Evolutionary conservation across 805 yeast genomes (phyloP).

Genomic region (Candida hungchunana): DNA sequence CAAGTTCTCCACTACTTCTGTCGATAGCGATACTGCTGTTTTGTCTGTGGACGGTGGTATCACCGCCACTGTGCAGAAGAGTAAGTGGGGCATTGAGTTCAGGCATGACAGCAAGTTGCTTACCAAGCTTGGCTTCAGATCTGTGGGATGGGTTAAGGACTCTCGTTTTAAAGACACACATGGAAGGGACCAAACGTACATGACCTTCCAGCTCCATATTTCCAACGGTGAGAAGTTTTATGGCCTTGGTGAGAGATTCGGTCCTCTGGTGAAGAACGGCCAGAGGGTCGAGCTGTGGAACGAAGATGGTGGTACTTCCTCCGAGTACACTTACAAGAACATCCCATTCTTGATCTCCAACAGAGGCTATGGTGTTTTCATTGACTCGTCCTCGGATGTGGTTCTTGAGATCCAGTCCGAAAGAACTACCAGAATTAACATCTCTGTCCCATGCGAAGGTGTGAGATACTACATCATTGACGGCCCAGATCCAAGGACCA

Average conservation of each 20-base stretch:
- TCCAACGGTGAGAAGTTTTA: slow-evolving; percentile 23
- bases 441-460: slow-evolving; percentile 21
- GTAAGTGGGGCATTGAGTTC: slow-evolving; percentile 19
- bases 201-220: slow-evolving; percentile 19
- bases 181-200: slow-evolving; percentile 14
- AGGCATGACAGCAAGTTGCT: slow-evolving; percentile 14
- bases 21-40: slow-evolving; percentile 6
- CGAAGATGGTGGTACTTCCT: slow-evolving; percentile 24
- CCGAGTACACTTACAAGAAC: slow-evolving; percentile 22
- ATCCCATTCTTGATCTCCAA: slow-evolving; percentile 22
- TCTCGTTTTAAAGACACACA: slow-evolving; percentile 9
- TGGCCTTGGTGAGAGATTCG: slow-evolving; percentile 25
- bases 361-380: slow-evolving; percentile 23
- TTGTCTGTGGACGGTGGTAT: slow-evolving; percentile 13
- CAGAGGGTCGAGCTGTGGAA: slow-evolving; percentile 25
- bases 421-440: slow-evolving; percentile 21
- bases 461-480: slow-evolving; percentile 20
- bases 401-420: slow-evolving; percentile 21
- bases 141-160: slow-evolving; percentile 22
- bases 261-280: slow-evolving; percentile 23
- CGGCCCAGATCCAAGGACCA: slow-evolving; percentile 24
- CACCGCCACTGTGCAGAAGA: slow-evolving; percentile 14
- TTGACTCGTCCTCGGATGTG: slow-evolving; percentile 20
- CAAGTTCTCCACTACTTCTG: slow-evolving; percentile 5
- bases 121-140: slow-evolving; percentile 23